Evolutionary conservation across 2,329 filamentous ascomycete genomes (phyloP).

Genomic region (Arthrobotrys sinensis): DNA sequence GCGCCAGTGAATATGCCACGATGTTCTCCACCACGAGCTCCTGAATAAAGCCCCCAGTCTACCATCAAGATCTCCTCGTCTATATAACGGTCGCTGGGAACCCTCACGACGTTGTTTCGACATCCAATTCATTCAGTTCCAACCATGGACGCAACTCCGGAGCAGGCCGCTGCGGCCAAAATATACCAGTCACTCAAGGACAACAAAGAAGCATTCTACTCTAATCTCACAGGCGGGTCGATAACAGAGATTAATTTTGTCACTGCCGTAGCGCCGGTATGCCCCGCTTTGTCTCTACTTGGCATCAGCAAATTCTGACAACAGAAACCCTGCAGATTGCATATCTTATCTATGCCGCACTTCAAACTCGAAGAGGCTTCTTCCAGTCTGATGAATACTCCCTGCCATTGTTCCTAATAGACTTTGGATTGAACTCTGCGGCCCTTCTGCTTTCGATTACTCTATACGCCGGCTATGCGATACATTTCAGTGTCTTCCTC

Average conservation of each 20-base stretch:
- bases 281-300: conserved; percentile 64
- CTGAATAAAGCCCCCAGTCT: conserved; percentile 3
- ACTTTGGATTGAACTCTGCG: conserved; percentile 89
- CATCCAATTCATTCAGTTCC: background rate
- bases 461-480: conserved; percentile 81
- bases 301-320: conserved; percentile 56
- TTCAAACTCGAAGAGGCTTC: conserved; percentile 86
- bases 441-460: conserved; percentile 88
- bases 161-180: conserved; percentile 59
- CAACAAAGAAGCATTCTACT: conserved; percentile 95
- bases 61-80: background rate
- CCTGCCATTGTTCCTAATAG: conserved; percentile 77
- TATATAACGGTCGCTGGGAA: conserved; percentile 14
- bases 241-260: conserved; percentile 90
- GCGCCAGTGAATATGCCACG: conserved; percentile 37
- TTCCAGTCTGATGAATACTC: conserved; percentile 79
- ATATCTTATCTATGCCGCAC: conserved; percentile 86
- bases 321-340: conserved; percentile 74
- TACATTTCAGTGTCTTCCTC: conserved; percentile 82
- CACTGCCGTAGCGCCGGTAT: conserved; percentile 86
- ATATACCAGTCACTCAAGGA: conserved; percentile 78
- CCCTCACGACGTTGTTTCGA: background rate
- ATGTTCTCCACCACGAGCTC: conserved; percentile 39
- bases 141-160: conserved; percentile 45
- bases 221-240: conserved; percentile 85